A percentile compares a stretch with the other conserved stretches of the same genome.
phyloP scores from a whole-genome alignment of 2,329 filamentous ascomycete genomes.

The Hymenoscyphus albidus region DNA sequence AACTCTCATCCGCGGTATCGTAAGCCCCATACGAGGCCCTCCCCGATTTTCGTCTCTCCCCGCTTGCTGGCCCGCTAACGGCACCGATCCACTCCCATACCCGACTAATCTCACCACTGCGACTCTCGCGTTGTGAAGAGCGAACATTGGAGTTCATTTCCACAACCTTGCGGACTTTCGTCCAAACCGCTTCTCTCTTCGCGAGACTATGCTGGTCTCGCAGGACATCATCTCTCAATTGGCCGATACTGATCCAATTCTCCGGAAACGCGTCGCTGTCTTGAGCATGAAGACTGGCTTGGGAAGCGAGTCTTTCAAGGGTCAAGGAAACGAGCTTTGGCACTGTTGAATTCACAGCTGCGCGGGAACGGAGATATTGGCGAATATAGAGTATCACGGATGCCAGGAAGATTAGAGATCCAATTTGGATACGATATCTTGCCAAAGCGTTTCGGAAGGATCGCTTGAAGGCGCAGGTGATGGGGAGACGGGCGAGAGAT shows the following conservation, averaged over 20 bases:
- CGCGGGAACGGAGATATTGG: conserved; percentile 56
- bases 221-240: conserved; percentile 87
- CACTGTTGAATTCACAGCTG: conserved; percentile 62
- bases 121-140: conserved; percentile 64
- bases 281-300: conserved; percentile 73
- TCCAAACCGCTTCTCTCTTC: conserved; percentile 79
- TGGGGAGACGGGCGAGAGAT: conserved; percentile 87
- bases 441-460: conserved; percentile 76
- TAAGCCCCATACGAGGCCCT: conserved; percentile 39
- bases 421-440: conserved; percentile 83
- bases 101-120: conserved; percentile 60
- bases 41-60: conserved; percentile 45
- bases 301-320: conserved; percentile 74
- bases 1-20: conserved; percentile 27
- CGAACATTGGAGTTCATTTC: conserved; percentile 93
- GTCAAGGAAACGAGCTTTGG: conserved; percentile 81
- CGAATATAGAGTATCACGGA: conserved; percentile 58
- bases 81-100: conserved; percentile 70
- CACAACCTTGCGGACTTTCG: conserved; percentile 75
- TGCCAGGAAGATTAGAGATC: conserved; percentile 54
- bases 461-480: conserved; percentile 76
- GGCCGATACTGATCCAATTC: conserved; percentile 78
- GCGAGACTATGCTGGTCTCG: conserved; percentile 73
- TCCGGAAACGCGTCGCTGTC: conserved; percentile 63
- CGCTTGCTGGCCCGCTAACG: conserved; percentile 36